Base-by-base conservation (phyloP, 139 green algal genomes). In the Picochlorum costavermella region DNA sequence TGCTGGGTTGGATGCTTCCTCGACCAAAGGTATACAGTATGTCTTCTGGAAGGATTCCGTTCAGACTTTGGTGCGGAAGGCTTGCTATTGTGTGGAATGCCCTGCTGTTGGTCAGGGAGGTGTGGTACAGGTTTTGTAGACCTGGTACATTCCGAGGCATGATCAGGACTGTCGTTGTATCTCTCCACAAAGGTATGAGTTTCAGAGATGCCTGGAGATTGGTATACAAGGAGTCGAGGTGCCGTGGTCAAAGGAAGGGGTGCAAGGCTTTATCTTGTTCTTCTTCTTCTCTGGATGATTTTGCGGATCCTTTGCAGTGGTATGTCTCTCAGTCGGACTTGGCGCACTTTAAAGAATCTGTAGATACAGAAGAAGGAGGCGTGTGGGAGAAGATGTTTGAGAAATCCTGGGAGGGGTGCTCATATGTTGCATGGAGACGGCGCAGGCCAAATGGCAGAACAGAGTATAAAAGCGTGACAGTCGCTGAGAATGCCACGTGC, bases 381-480 rank as follows among this genome's bases (percentile, higher is more conserved):
- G 46, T 45, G 30, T 87, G 81, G 83, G 79, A 88, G 36, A 5
- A 74, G 4, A 80, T 95, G 75, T 85, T 89, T 70, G 58, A 87
- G 17, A 86, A 86, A 68, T 64, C 82, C 2, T 75, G 88, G 11
- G 69, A 74, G 14, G 49, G 64, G 6, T 48, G 87, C 29, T 80
- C 67, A 23, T 96, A 94, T 74, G 75, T 58, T 17, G 80, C 81
- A 10, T 91, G 76, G 75, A 77, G 85, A 4, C 74, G 85, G 31
- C 79, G 71, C 0, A 70, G 92, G 45, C 74, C 81, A 60, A 67
- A 71, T 44, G 85, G 85, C 46, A 90, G 87, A 65, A 91, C 86
- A 6, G 89, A 96, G 77, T 96, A 96, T 83, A 90, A 92, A 76
- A 89, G 75, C 50, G 53, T 86, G 0, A 95, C 83, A 1, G 68